A percentile compares a stretch with the other conserved stretches of the same genome.
Conservation (phyloP, 345 rosid genomes). For the Gossypium bickii region DNA sequence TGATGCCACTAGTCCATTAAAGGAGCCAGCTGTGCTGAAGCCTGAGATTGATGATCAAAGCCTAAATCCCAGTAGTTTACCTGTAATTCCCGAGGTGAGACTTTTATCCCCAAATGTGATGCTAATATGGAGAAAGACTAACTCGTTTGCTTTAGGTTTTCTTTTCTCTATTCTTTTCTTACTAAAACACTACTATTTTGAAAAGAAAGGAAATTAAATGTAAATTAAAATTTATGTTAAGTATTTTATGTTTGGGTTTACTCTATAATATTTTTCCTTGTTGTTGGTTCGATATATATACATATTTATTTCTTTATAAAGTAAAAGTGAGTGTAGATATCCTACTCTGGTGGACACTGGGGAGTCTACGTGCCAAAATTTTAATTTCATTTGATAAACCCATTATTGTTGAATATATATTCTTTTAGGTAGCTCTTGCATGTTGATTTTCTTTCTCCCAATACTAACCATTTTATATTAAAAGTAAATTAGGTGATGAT, state of each 20-base stretch:
- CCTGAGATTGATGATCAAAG: slow-evolving; percentile 36
- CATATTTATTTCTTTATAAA: neutral
- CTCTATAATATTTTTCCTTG: neutral
- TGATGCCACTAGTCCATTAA: slow-evolving; percentile 70
- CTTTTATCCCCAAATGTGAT: slow-evolving; percentile 8
- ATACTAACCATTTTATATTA: neutral
- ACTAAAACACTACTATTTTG: neutral
- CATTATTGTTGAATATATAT: neutral
- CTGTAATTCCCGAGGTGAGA: slow-evolving; percentile 42
- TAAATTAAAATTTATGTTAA: neutral
- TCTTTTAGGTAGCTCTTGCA: neutral
- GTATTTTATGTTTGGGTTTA: neutral
- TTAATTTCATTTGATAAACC: slow-evolving; percentile 2
- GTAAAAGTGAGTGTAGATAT: neutral
- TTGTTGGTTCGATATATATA: neutral
- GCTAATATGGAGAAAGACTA: neutral
- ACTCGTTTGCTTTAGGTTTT: neutral
- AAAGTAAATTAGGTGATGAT: neutral
- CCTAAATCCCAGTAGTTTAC: slow-evolving; percentile 24
- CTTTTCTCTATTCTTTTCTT: neutral
- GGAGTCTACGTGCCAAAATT: neutral
- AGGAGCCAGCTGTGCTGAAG: slow-evolving; percentile 36
- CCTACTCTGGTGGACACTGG: neutral
- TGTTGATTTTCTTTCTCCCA: neutral
- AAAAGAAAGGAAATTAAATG: neutral